Evolutionary conservation across 208 protist genomes (phyloP), one percentile per base, ranked within the genome.

Genomic region (Trypanosoma mega): DNA sequence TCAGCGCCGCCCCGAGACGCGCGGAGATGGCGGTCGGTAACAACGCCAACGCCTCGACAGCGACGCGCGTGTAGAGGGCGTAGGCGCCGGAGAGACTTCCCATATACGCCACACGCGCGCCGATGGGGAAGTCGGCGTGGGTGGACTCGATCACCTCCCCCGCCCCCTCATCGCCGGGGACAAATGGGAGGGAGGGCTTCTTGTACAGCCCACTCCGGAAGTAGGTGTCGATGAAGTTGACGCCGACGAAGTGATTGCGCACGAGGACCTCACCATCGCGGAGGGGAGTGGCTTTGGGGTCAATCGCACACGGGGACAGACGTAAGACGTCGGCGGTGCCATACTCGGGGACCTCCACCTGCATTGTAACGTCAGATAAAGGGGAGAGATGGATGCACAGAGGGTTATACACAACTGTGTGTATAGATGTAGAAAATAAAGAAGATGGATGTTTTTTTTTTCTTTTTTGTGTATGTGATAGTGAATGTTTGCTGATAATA

Each of bases 221-320:
- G 76, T 97, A 97, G 2, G 87, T 92, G 69, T 97, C 94, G 53
- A 97, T 96, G 65, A 97, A 97, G 76, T 97, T 97, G 26, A 97
- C 73, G 20, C 90, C 91, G 3, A 82, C 74, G 66, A 83, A 88
- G 0, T 39, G 43, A 66, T 83, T 87, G 21, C 50, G 39, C 21
- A 89, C 78, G 16, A 88, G 63, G n/a, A 87, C 78, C 33, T 86
- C 57, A 29, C 77, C 54, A 2, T 70, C 36, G 30, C 44, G 41
- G n/a, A 54, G 44, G 3, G 49, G 7, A 21, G 43, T 18, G 1
- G 39, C 49, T 2, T 54, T 41, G 7, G 55, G 65, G 16, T 72
- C 52, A 18, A 68, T n/a, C 7, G 36, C 23, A 27, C 36, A 54
- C 16, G 41, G 27, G 26, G 50, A 49, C 23, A 58, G 2, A 41